phyloP scores from a whole-genome alignment of 306 rosid species.

The Gynostemma pentaphyllum region DNA sequence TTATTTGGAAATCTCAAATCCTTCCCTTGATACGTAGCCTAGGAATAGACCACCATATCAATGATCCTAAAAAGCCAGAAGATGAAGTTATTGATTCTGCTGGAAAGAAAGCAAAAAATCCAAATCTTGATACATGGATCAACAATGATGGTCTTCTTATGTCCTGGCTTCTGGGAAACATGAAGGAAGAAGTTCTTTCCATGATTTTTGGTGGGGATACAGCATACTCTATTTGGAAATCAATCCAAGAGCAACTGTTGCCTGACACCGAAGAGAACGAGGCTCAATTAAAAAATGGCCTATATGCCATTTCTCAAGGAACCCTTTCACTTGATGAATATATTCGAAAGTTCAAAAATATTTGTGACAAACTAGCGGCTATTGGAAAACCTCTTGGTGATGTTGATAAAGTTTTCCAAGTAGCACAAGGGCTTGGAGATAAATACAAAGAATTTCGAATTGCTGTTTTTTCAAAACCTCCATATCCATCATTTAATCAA shows the following conservation, averaged over 20 bases:
- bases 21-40: not conserved
- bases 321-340: not conserved
- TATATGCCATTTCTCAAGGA: not conserved
- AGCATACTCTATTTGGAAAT: not conserved
- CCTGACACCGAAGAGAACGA: not conserved
- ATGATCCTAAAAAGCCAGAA: not conserved
- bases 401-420: not conserved
- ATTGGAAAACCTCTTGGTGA: not conserved
- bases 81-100: not conserved
- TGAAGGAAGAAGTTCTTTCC: not conserved
- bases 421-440: not conserved
- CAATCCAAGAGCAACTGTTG: not conserved
- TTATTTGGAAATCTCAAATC: not conserved
- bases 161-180: not conserved
- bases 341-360: not conserved
- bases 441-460: too few species aligned
- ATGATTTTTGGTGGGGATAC: not conserved
- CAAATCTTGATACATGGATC: not conserved
- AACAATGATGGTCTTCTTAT: not conserved
- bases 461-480: too few species aligned
- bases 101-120: not conserved
- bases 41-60: not conserved
- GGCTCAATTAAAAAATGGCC: not conserved
- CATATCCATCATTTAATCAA: not conserved
- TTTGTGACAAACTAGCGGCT: not conserved